phyloP scores from a whole-genome alignment of 306 rosid species.

The Vicia villosa region DNA sequence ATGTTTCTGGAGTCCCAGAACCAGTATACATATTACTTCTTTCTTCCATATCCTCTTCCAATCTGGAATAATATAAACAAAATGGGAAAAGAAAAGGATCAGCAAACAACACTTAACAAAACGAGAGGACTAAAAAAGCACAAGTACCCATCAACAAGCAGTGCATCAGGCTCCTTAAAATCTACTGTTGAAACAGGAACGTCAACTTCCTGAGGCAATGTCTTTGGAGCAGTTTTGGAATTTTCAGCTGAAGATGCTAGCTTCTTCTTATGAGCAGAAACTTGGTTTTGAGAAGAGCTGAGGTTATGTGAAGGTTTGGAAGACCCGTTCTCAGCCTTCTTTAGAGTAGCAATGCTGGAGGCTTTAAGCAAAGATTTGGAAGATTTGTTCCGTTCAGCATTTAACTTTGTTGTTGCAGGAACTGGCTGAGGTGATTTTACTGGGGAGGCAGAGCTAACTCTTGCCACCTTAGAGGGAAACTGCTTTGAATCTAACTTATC shows the following conservation, averaged over 20 bases:
- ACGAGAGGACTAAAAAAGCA: conserved; percentile 21
- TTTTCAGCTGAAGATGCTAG: conserved; percentile 58
- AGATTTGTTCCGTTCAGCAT: conserved; percentile 57
- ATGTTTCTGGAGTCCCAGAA: conserved; percentile 69
- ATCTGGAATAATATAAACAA: conserved; percentile 44
- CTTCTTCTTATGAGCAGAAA: conserved; percentile 53
- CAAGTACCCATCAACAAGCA: conserved; percentile 67
- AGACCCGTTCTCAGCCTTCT: conserved; percentile 52
- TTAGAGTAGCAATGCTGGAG: conserved; percentile 51
- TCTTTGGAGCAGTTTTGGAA: conserved; percentile 55
- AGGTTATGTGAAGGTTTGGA: conserved; percentile 49
- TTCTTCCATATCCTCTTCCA: conserved; percentile 56
- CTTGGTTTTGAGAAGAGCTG: conserved; percentile 60
- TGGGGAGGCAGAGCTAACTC: conserved; percentile 57
- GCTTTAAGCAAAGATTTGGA: conserved; percentile 53
- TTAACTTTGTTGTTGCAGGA: conserved; percentile 45
- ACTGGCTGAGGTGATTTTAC: conserved; percentile 60
- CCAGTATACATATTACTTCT: conserved; percentile 46
- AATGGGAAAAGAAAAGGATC: conserved; percentile 15
- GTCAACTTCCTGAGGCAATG: conserved; percentile 51
- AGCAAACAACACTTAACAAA: conserved; percentile 21
- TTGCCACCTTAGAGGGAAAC: conserved; percentile 52
- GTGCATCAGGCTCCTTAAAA: conserved; percentile 53
- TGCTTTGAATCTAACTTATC: conserved; percentile 55
- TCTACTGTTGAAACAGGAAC: conserved; percentile 44